These are phyloP conservation scores for Candida morakotiae DNA, from an alignment of 805 yeast genomes.

Conservation along the genomic window DNA sequence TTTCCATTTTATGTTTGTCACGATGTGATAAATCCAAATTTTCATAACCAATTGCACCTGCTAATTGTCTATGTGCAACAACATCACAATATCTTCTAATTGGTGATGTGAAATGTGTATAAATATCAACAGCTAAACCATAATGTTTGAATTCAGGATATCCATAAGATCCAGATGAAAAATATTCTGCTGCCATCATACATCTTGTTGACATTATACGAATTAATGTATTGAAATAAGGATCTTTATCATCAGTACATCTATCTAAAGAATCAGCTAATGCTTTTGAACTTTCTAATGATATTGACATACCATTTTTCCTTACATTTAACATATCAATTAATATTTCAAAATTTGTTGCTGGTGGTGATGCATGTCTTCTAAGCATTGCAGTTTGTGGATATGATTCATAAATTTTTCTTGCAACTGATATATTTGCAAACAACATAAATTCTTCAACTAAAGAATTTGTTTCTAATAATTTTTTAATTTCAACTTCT, in stretches of 20 bases:
- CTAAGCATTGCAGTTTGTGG: conserved; percentile 99
- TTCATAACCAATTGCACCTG: conserved; percentile 97
- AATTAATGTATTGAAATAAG: conserved; percentile 86
- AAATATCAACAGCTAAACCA: conserved; percentile 95
- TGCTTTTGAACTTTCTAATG: conserved; percentile 82
- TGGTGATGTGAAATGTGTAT: conserved; percentile 98
- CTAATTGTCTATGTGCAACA: conserved; percentile 94
- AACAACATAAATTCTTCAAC: conserved; percentile 98
- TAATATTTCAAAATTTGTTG: conserved; percentile 82
- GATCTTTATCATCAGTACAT: conserved; percentile 77
- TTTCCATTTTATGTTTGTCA: conserved; percentile 86
- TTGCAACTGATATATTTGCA: conserved; percentile 94
- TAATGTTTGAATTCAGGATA: conserved; percentile 93
- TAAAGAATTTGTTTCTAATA: conserved; percentile 86
- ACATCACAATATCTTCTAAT: conserved; percentile 97
- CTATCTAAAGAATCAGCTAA: conserved; percentile 91
- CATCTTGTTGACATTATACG: conserved; percentile 98
- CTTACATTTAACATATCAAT: conserved; percentile 85
- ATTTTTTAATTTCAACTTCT: conserved; percentile 86
- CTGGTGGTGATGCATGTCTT: conserved; percentile 97
- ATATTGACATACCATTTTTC: conserved; percentile 64
- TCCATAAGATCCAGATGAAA: conserved; percentile 84
- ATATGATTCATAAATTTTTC: conserved; percentile 84
- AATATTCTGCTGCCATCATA: conserved; percentile 99
- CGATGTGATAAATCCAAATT: conserved; percentile 75